Evolutionary conservation across 192 early-diverging fungal species (phyloP), one percentile per base, ranked within the genome.

Genomic region (Backusella morwellensis): DNA sequence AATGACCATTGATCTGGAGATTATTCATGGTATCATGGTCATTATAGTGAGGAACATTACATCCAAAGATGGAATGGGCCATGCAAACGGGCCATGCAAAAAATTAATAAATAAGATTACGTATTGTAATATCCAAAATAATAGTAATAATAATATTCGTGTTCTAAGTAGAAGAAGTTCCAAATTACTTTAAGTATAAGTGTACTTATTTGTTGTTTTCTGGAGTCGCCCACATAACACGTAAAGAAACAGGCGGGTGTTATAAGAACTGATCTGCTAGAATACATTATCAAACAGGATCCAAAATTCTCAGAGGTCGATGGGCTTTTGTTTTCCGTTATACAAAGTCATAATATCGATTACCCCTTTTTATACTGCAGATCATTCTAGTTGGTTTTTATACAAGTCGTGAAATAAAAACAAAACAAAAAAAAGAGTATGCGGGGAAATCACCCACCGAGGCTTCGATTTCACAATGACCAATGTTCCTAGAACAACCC

Each of bases 31-130:
- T 63, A 63, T 63, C 9, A 63, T n/a, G 56, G 56, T 29, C 26
- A 29, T 63, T 3, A 12, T 29, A 23, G 11, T 63, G 21, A 11
- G 26, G 29, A 26, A 63, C 23, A 63, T 12, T n/a, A 26, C 26
- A 63, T 63, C 56, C 56, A 63, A 63, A 63, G 56, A 63, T 63
- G 56, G 56, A 63, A 63, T 63, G 56, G 56, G 56, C 56, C 56
- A 63, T 63, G 56, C 56, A 63, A 63, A 63, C 14, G 9, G 56
- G 26, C 56, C 56, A 63, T 63, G 56, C n/a, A 56, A 63, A 63
- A 63, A 63, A 29, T 63, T 26, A 63, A 63, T 63, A 69, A 69
- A 69, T 36, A 69, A 69, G 34, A 69, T 69, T 69, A 69, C 68
- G 68, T 40, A 4, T 23, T 69, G 68, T 69, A 40, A 69, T 69